Conservation (phyloP, 805 yeast genomes). For the Lipomyces orientalis region DNA sequence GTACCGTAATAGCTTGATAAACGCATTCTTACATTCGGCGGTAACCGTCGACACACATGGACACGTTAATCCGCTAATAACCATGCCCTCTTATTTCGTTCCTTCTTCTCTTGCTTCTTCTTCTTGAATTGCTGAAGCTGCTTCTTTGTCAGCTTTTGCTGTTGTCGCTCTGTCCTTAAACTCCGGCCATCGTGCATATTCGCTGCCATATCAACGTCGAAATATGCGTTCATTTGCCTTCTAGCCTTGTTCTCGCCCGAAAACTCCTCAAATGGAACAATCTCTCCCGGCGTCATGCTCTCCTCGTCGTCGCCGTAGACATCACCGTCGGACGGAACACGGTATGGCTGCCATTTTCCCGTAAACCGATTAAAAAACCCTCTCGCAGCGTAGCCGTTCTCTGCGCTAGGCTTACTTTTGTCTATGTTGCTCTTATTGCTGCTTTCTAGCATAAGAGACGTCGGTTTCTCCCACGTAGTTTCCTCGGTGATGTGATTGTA, state of each 20-base stretch:
- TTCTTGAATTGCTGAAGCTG: constrained; percentile 38
- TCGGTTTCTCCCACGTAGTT: constrained; percentile 43
- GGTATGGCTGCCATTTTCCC: constrained; percentile 30
- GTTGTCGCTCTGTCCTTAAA: constrained; percentile 37
- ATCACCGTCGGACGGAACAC: neutral
- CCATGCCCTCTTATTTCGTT: constrained; percentile 37
- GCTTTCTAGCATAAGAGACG: constrained; percentile 10
- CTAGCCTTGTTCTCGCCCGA: constrained; percentile 21
- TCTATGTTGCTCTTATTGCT: neutral
- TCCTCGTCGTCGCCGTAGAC: constrained; percentile 13
- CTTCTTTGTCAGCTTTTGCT: constrained; percentile 33
- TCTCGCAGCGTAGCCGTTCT: constrained; percentile 24
- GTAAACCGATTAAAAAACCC: constrained; percentile 33
- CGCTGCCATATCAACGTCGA: constrained; percentile 28
- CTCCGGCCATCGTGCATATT: constrained; percentile 34
- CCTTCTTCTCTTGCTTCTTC: constrained; percentile 38
- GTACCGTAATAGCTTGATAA: neutral
- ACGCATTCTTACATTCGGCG: neutral
- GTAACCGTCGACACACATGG: neutral
- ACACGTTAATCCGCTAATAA: constrained; percentile 21
- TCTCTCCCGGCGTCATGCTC: constrained; percentile 24
- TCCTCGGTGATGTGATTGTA: constrained; percentile 39
- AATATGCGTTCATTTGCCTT: constrained; percentile 27
- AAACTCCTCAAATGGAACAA: constrained; percentile 24
- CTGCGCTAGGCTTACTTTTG: neutral